Conservation (phyloP, 371 early-diverging fungal genomes). For the Circinella umbellata region DNA sequence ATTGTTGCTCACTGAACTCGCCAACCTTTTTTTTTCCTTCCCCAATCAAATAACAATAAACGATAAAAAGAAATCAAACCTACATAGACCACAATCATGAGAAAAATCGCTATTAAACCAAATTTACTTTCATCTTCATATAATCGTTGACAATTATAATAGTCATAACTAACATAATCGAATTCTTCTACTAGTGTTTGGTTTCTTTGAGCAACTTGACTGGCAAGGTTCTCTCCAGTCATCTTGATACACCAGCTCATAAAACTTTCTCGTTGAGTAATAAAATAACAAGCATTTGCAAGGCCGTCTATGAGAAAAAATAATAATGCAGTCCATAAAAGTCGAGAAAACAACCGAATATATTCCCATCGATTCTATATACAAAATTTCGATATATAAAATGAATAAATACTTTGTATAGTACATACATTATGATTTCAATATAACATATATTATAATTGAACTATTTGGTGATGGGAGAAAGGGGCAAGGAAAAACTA, state of each 20-base stretch:
- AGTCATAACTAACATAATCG: conserved; percentile 32
- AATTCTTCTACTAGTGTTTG: conserved; percentile 8
- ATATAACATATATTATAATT: too few relatives aligned
- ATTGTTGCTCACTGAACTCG: too few relatives aligned
- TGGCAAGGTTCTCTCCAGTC: conserved; percentile 13
- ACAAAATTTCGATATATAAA: too few relatives aligned
- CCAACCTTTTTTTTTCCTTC: too few relatives aligned
- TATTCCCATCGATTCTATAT: conserved; percentile 22
- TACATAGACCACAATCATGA: conserved; percentile 50
- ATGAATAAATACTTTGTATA: too few relatives aligned
- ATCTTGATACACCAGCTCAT: conserved; percentile 33
- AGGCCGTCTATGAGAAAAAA: conserved; percentile 33
- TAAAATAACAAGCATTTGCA: conserved; percentile 41
- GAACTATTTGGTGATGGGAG: neutral
- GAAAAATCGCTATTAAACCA: conserved; percentile 33
- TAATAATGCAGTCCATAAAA: conserved; percentile 28
- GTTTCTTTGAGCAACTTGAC: conserved; percentile 1
- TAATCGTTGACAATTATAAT: conserved; percentile 46
- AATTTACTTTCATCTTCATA: conserved; percentile 56
- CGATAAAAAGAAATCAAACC: conserved; percentile 4
- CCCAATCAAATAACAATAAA: neutral
- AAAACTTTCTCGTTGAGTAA: conserved; percentile 29
- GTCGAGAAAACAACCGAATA: conserved; percentile 22
- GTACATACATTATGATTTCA: too few relatives aligned
- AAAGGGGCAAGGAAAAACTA: neutral